Evolutionary conservation across 192 early-diverging fungal genomes (phyloP), one percentile per base, ranked within the genome.

Genomic region (Backusella australiensis): DNA sequence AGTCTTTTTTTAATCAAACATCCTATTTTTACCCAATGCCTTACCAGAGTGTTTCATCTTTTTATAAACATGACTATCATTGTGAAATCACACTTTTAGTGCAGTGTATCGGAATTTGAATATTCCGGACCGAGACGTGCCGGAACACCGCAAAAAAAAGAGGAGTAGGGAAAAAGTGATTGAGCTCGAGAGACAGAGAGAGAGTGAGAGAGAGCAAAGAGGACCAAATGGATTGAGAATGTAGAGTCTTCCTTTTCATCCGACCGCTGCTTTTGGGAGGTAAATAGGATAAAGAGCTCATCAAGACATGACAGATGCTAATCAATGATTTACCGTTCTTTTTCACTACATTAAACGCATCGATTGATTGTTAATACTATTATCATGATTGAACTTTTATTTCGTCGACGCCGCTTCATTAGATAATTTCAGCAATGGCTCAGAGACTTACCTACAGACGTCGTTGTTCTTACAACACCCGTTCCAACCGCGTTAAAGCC

Each of bases 401-500:
- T 69, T 38, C 7, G 3, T 23, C 23, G 56, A 6, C 56, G 26
- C 26, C 56, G n/a, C 53, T 56, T 21, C 19, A 63, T 63, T 63
- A 63, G 56, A 63, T 63, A 63, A 63, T 63, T 63, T 63, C 56
- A 63, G 56, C 78, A 78, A 94, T 94, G 92, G 91, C 82, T 82
- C 91, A 93, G 84, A 89, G 94, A 85, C 86, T 93, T 81, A 94
- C 93, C 69, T 95, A 94, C 91, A 88, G 94, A 84, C 88, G 94
- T 80, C 89, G 93, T 83, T 86, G 94, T 72, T 90, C 92, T 73
- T 94, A 96, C 91, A 94, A 96, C 91, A 95, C 94, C 84, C 93
- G 91, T 85, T 94, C 93, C 71, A 96, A 96, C 91, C 90, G 93
- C 85, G 90, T 87, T 85, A 82, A 89, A 76, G 86, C 94, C 79